Base-by-base conservation (phyloP, 495 filamentous ascomycete species). In the Hypoxylon fragiforme region DNA sequence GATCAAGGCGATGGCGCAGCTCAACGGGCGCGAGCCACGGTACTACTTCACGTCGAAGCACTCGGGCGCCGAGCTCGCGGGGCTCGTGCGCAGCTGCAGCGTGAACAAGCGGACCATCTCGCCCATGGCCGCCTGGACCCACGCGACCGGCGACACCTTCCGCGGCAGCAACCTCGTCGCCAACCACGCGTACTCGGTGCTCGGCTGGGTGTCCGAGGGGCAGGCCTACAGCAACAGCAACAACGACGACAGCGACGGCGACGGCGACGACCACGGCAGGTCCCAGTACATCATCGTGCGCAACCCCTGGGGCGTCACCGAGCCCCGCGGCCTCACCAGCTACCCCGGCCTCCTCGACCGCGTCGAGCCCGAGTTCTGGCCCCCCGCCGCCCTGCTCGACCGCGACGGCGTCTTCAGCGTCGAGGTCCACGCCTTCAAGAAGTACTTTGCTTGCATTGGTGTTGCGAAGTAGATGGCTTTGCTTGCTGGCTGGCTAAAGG, bases 181-280 rank as follows among this genome's bases (percentile, higher is more conserved):
- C n/a, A 73, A 70, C 57, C 65, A 70, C 48, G 70, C 70, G 16
- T 73, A 73, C 60, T 62, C 64, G 4, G 62, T 73, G 18, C 63
- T 73, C 13, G 70, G 68, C 6, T 73, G 68, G 70, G 63, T 69
- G 12, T 63, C 46, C 54, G 59, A 57, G 42, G 62, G 65, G 51
- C 65, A 66, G 52, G 60, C 64, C 22, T 60, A 67, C 2, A 61
- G 59, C n/a, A n/a, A n/a, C n/a, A n/a, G n/a, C n/a, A n/a, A n/a
- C n/a, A n/a, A n/a, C n/a, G n/a, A n/a, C n/a, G n/a, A n/a, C n/a
- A n/a, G n/a, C n/a, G n/a, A n/a, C n/a, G n/a, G n/a, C n/a, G n/a
- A n/a, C n/a, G n/a, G n/a, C n/a, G n/a, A n/a, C n/a, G n/a, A n/a
- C n/a, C n/a, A n/a, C n/a, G n/a, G n/a, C n/a, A n/a, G n/a, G n/a